Conservation (phyloP, 306 rosid species). For the Quercus parvula region DNA sequence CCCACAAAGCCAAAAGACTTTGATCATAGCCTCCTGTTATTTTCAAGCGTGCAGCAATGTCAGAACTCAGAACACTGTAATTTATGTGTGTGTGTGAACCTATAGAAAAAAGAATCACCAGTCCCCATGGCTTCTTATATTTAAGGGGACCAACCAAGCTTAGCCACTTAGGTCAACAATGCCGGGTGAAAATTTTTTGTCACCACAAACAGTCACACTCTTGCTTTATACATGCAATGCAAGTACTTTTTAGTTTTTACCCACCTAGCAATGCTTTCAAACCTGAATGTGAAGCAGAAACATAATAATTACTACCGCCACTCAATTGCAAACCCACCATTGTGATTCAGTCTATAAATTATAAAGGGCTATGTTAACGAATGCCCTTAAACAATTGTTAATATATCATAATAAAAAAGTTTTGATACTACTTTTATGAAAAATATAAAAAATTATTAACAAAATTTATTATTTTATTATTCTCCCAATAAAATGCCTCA, state of each 20-base stretch:
- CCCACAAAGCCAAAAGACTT: too few species aligned
- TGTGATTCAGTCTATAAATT: neutral
- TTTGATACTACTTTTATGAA: too few species aligned
- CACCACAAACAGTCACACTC: too few species aligned
- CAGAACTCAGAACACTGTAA: constrained; percentile 15
- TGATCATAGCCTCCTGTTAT: neutral
- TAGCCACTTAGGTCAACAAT: too few species aligned
- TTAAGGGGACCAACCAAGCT: too few species aligned
- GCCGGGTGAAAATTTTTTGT: too few species aligned
- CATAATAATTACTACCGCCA: neutral
- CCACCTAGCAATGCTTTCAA: neutral
- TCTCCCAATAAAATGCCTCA: too few species aligned
- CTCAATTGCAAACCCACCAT: too few species aligned
- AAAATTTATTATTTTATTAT: too few species aligned
- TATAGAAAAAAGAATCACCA: neutral
- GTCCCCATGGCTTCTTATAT: too few species aligned
- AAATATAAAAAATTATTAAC: too few species aligned
- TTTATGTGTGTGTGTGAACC: neutral
- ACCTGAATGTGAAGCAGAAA: neutral
- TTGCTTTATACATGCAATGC: neutral
- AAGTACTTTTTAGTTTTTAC: neutral
- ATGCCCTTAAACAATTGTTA: rapidly evolving
- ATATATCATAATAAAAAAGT: too few species aligned
- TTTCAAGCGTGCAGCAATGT: constrained; percentile 19
- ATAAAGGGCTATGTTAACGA: neutral